phyloP scores from a whole-genome alignment of 257 asterid species.

The Solanum paucissectum region DNA sequence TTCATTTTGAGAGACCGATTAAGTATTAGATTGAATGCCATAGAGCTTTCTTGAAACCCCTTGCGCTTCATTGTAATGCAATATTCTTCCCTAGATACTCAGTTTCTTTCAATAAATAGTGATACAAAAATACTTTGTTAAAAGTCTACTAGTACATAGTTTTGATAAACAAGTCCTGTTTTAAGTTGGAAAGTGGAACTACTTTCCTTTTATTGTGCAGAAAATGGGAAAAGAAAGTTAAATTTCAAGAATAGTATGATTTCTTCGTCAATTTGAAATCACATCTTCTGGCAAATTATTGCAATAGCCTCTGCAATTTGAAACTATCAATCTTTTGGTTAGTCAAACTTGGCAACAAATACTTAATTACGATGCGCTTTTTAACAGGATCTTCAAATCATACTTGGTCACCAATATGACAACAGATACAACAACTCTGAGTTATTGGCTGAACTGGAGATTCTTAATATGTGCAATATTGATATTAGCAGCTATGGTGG shows the following conservation, averaged over 20 bases:
- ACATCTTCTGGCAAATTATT: not conserved
- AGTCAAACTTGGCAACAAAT: not conserved
- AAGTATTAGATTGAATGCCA: not conserved
- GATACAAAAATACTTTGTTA: not conserved
- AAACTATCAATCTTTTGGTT: not conserved
- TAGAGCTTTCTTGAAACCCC: not conserved
- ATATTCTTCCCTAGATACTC: not conserved
- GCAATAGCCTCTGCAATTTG: not conserved
- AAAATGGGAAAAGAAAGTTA: not conserved
- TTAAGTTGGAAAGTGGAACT: not conserved
- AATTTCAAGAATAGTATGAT: not conserved
- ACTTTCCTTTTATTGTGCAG: not conserved
- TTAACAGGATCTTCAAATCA: conserved; percentile 29
- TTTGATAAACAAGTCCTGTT: not conserved
- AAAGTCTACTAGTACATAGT: not conserved
- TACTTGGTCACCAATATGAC: conserved; percentile 43
- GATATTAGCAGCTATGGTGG: conserved; percentile 30
- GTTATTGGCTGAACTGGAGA: conserved; percentile 93
- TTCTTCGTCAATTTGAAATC: not conserved
- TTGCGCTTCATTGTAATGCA: not conserved
- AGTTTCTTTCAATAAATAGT: not conserved
- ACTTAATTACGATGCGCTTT: conserved; percentile 12
- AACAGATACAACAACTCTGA: conserved; percentile 36
- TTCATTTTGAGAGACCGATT: too few relatives aligned
- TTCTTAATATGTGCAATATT: conserved; percentile 59